Percentiles rank a stretch among this genome's conserved stretches.
phyloP scores from a whole-genome alignment of 2,329 filamentous ascomycete genomes.

The Ophioceras dolichostomum region DNA sequence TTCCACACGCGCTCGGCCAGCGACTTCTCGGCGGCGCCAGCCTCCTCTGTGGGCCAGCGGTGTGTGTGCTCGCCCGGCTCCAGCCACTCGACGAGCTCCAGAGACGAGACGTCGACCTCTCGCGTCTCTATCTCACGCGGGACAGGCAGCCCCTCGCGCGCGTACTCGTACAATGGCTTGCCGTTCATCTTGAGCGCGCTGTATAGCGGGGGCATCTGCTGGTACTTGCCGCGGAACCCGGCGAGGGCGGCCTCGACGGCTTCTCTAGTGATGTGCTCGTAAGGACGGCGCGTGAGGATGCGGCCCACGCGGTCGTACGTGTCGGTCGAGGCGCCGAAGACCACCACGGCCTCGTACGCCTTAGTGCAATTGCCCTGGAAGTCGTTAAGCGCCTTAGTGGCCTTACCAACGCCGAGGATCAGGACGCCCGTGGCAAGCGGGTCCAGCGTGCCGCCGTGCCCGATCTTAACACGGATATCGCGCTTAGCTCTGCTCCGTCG shows the following conservation, averaged over 20 bases:
- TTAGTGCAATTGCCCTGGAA: conserved; percentile 79
- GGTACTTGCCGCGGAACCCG: conserved; percentile 68
- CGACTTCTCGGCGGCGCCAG: conserved; percentile 59
- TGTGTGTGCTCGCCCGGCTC: conserved; percentile 71
- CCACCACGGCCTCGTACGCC: conserved; percentile 76
- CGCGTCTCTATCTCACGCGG: conserved; percentile 75
- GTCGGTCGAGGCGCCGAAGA: conserved; percentile 89
- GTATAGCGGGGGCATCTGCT: conserved; percentile 86
- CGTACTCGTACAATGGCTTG: conserved; percentile 93
- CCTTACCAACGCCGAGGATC: conserved; percentile 75
- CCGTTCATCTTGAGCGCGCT: conserved; percentile 88
- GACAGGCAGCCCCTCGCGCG: conserved; percentile 74
- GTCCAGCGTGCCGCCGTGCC: conserved; percentile 91
- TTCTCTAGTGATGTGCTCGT: conserved; percentile 70
- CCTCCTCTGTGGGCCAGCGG: conserved; percentile 70
- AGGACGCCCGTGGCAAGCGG: conserved; percentile 89
- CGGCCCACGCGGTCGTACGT: conserved; percentile 84
- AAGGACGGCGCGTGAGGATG: conserved; percentile 60
- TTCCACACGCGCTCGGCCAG: conserved; percentile 63
- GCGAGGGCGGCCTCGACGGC: conserved; percentile 65
- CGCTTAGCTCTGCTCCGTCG: conserved; percentile 45
- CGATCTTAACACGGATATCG: conserved; percentile 72
- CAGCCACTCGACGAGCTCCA: conserved; percentile 76
- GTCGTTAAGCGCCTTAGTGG: conserved; percentile 67
- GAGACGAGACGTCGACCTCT: conserved; percentile 62